Conservation (phyloP, 2,329 filamentous ascomycete species). For the Cryphonectria radicalis region DNA sequence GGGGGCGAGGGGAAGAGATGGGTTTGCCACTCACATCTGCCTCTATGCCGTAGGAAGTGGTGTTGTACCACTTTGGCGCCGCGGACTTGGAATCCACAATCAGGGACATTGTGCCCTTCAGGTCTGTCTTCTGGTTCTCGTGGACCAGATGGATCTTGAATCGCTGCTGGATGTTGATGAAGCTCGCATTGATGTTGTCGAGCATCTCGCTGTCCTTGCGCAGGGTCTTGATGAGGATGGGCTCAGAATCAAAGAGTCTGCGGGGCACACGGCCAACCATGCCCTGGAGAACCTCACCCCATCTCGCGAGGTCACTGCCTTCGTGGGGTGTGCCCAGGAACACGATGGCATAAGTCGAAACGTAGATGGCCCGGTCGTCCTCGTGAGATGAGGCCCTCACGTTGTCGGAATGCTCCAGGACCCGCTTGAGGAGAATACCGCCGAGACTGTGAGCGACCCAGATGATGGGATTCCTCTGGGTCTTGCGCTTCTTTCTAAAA, state of each 20-base stretch:
- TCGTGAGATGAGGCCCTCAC: slow-evolving; percentile 63
- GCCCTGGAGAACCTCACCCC: slow-evolving; percentile 69
- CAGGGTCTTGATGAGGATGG: slow-evolving; percentile 70
- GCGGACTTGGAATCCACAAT: slow-evolving; percentile 73
- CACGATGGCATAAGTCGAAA: slow-evolving; percentile 76
- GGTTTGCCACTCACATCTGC: slow-evolving; percentile 46
- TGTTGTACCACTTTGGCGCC: slow-evolving; percentile 69
- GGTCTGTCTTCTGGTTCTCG: slow-evolving; percentile 72
- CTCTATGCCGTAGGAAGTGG: slow-evolving; percentile 75
- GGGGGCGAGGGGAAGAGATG: too few species aligned
- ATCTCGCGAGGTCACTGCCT: slow-evolving; percentile 69
- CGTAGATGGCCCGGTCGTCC: slow-evolving; percentile 68
- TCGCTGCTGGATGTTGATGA: slow-evolving; percentile 70
- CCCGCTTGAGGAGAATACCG: slow-evolving; percentile 72
- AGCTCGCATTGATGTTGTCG: slow-evolving; percentile 74
- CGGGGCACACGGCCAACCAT: slow-evolving; percentile 70
- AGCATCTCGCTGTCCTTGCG: slow-evolving; percentile 75
- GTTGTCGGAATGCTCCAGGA: slow-evolving; percentile 69
- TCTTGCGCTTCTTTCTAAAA: slow-evolving; percentile 63
- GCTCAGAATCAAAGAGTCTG: slow-evolving; percentile 69
- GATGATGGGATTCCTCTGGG: slow-evolving; percentile 68
- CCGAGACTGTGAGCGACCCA: slow-evolving; percentile 78
- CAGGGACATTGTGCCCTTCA: slow-evolving; percentile 62
- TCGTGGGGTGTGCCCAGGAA: slow-evolving; percentile 79
- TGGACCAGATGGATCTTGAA: slow-evolving; percentile 79